Percentiles rank a stretch among this genome's conserved stretches.
These are phyloP conservation scores for Aspergillus nidulans DNA, from an alignment of 495 filamentous ascomycete genomes.

Conservation along the genomic window DNA sequence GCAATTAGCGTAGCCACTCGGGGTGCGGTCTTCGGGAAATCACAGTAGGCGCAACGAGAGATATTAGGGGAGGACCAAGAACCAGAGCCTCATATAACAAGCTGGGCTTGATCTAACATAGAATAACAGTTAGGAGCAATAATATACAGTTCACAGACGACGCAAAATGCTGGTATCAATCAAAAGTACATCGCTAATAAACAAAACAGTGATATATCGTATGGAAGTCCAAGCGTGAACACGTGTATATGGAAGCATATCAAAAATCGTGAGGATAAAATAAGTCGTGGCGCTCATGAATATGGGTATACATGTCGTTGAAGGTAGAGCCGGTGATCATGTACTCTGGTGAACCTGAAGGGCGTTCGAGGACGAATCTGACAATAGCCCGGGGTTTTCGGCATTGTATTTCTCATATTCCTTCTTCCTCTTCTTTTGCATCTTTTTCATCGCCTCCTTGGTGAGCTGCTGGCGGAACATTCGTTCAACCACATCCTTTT, in stretches of 20 bases:
- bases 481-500: slow-evolving; percentile 76
- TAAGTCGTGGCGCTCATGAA: not conserved
- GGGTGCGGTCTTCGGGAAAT: not conserved
- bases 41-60: not conserved
- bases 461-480: slow-evolving; percentile 71
- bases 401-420: slow-evolving; percentile 28
- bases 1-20: not conserved
- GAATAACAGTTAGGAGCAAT: not conserved
- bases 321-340: not conserved
- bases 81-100: not conserved
- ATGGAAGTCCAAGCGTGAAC: not conserved
- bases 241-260: not conserved
- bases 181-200: not conserved
- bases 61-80: not conserved
- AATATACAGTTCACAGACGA: not conserved
- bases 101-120: not conserved
- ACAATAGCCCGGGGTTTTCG: not conserved
- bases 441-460: slow-evolving; percentile 64
- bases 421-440: slow-evolving; percentile 57
- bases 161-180: not conserved
- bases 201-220: not conserved
- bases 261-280: not conserved
- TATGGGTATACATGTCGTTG: not conserved
- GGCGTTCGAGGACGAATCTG: not conserved
- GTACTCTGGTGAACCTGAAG: not conserved